Percentiles rank a stretch among this genome's conserved stretches.
phyloP scores from a whole-genome alignment of 108 stramenopile species.

The Epipyxis sp. region DNA sequence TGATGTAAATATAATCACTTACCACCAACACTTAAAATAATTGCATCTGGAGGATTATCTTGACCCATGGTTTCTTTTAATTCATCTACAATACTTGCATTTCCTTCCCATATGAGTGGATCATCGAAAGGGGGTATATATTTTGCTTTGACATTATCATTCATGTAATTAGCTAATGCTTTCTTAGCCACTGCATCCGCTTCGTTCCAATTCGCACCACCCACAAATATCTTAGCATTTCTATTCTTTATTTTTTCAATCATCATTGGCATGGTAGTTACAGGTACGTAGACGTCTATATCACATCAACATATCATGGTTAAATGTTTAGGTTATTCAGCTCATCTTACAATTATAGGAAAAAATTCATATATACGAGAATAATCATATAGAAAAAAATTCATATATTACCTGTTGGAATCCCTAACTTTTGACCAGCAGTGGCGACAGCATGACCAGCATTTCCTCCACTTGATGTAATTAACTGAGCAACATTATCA shows the following conservation, averaged over 20 bases:
- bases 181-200: slow-evolving; percentile 56
- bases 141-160: background rate
- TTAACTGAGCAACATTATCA: background rate
- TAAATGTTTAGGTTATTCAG: too few relatives aligned
- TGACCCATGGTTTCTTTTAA: slow-evolving; percentile 46
- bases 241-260: slow-evolving; percentile 57
- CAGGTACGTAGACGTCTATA: slow-evolving; percentile 73
- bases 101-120: slow-evolving; percentile 74
- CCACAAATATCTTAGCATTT: slow-evolving; percentile 75
- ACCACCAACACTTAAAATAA: slow-evolving; percentile 77
- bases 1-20: too few relatives aligned
- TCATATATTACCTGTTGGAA: too few relatives aligned
- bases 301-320: too few relatives aligned
- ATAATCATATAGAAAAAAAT: too few relatives aligned
- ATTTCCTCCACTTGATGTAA: slow-evolving; percentile 41
- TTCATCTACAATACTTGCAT: slow-evolving; percentile 77
- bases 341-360: too few relatives aligned
- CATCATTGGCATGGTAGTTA: slow-evolving; percentile 76
- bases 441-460: slow-evolving; percentile 66
- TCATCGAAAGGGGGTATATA: slow-evolving; percentile 79
- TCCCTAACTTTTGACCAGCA: slow-evolving; percentile 60
- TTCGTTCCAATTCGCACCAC: slow-evolving; percentile 79
- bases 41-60: slow-evolving; percentile 55
- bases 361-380: too few relatives aligned
- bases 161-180: slow-evolving; percentile 24